Conservation (phyloP, 768 basidiomycete genomes). For the Boletus eberwhitei region DNA sequence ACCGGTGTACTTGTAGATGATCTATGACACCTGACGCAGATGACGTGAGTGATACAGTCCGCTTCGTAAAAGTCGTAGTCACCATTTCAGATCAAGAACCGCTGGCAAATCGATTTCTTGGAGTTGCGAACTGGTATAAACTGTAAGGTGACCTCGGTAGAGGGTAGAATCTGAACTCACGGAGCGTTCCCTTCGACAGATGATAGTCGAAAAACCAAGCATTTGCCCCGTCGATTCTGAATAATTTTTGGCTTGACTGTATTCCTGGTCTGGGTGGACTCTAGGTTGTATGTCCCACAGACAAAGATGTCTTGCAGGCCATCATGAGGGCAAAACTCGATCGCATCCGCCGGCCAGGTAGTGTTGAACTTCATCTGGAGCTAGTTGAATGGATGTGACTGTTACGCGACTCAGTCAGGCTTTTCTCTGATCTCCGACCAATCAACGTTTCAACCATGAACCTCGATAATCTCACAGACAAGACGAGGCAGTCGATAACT, state of each 20-base stretch:
- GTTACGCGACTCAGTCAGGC: no score
- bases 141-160: not conserved
- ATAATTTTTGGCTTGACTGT: not conserved
- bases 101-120: conserved; percentile 76
- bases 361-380: conserved; percentile 48
- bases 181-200: conserved; percentile 27
- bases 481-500: conserved; percentile 64
- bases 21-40: conserved; percentile 60
- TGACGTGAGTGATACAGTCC: conserved; percentile 4
- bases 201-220: conserved; percentile 59
- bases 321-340: conserved; percentile 85
- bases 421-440: not conserved
- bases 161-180: conserved; percentile 31
- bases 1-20: conserved; percentile 39
- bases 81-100: conserved; percentile 96
- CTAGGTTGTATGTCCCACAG: conserved; percentile 90
- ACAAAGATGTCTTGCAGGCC: conserved; percentile 62
- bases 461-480: conserved; percentile 79
- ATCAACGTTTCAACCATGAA: conserved; percentile 31
- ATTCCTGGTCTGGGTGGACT: conserved; percentile 27
- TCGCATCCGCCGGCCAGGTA: conserved; percentile 79
- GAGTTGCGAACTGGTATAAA: conserved; percentile 45
- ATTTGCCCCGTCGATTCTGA: conserved; percentile 63
- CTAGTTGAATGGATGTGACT: not conserved
- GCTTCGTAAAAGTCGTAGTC: not conserved